Evolutionary conservation across 1,284 basidiomycete genomes (phyloP), one percentile per base, ranked within the genome.

Genomic region (Tausonia pullulans): DNA sequence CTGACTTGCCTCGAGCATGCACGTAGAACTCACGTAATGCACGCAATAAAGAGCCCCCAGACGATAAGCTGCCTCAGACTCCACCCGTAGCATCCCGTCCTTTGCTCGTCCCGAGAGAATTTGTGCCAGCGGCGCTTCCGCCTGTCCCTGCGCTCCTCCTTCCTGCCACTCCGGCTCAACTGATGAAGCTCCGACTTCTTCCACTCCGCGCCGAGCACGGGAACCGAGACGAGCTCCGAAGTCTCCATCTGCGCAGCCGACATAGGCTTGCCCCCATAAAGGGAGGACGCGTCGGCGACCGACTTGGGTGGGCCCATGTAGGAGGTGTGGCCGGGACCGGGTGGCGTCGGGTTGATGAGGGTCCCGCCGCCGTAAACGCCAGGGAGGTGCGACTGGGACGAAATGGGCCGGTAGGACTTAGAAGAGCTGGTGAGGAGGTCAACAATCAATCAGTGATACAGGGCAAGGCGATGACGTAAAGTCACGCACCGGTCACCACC

Each of bases 171-270:
- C 39, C 53, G 54, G 5, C 57, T 55, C 8, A 66, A 58, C 45
- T 54, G 52, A 53, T 66, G 61, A 10, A 66, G 60, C 39, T 66
- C 65, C 0, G 61, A 59, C 16, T 49, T 52, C 46, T 66, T 66
- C 65, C 65, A 65, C 64, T 66, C 65, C 7, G 65, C 61, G 44
- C 65, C 65, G 10, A 66, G 52, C 7, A 66, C 61, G 14, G 65
- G 65, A 27, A 66, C 65, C 40, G 65, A 63, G 3, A 66, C 65
- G 43, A 66, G 58, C 45, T 66, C 65, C 5, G 59, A 56, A 3
- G 53, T 60, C 61, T 66, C 53, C 1, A 62, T 44, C 57, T 66
- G 61, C 6, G 65, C 57, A 9, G 55, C 58, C 10, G 55, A 58
- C 61, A 61, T 60, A 51, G 60, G 43, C 43, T 62, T 62, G 40